Conservation (phyloP, 768 basidiomycete species). For the Termitomyces sp. region DNA sequence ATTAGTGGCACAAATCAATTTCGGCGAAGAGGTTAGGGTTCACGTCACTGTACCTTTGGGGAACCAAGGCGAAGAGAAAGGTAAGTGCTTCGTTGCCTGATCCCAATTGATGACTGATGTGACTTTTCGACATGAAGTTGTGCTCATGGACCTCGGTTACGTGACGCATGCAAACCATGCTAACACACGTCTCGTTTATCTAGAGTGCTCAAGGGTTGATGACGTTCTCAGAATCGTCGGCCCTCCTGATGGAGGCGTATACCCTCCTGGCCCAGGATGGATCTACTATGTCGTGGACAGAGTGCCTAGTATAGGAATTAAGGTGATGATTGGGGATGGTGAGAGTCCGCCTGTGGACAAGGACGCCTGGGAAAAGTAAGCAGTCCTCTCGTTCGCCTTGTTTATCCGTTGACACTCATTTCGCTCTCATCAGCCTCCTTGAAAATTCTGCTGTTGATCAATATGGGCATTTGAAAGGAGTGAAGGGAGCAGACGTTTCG, state of each 20-base stretch:
- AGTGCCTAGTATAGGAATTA: constrained; percentile 58
- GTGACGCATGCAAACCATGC: constrained; percentile 75
- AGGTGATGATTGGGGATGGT: constrained; percentile 69
- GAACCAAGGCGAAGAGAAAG: constrained; percentile 11
- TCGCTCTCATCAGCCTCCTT: constrained; percentile 35
- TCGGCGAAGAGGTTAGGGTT: constrained; percentile 33
- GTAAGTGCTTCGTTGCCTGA: constrained; percentile 25
- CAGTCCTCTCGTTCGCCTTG: constrained; percentile 1
- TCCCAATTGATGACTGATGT: not conserved
- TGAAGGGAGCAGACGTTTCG: constrained; percentile 3
- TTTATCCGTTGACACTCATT: not conserved
- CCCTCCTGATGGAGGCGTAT: constrained; percentile 59
- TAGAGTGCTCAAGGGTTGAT: constrained; percentile 37
- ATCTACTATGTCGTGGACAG: constrained; percentile 61
- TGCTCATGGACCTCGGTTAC: constrained; percentile 78
- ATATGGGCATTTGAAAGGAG: constrained; percentile 33
- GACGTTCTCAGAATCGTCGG: constrained; percentile 51
- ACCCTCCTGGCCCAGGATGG: constrained; percentile 82
- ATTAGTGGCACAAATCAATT: constrained; percentile 32
- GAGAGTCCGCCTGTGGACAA: constrained; percentile 53
- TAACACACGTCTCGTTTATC: constrained; percentile 71
- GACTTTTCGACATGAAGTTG: constrained; percentile 37
- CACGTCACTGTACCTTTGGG: constrained; percentile 36
- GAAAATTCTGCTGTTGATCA: constrained; percentile 44
- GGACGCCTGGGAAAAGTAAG: constrained; percentile 54